These are phyloP conservation scores for Venustampulla echinocandica DNA, from an alignment of 495 filamentous ascomycete species.

Conservation along the genomic window DNA sequence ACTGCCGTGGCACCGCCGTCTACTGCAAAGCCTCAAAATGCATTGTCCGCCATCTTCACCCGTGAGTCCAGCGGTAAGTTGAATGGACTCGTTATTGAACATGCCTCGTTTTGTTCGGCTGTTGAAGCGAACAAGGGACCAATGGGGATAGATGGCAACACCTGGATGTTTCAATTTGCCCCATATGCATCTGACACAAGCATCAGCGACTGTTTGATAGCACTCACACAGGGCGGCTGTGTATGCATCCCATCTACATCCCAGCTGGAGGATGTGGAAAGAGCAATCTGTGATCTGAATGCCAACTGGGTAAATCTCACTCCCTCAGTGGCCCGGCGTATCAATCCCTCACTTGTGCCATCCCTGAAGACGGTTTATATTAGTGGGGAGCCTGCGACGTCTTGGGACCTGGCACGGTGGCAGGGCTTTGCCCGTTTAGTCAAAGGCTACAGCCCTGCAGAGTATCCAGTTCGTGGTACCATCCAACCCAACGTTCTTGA, in stretches of 20 bases:
- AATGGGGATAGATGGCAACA: slow-evolving; percentile 34
- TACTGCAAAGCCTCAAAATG: background rate
- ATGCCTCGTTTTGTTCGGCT: slow-evolving; percentile 30
- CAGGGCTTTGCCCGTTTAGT: background rate
- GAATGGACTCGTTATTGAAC: slow-evolving; percentile 36
- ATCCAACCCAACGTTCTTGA: no score
- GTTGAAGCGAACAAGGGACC: slow-evolving; percentile 38
- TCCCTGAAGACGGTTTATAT: background rate
- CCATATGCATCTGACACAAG: background rate
- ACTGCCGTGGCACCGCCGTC: background rate
- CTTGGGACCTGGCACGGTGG: background rate
- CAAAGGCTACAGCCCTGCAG: no score
- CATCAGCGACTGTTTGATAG: background rate
- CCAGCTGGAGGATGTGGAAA: background rate
- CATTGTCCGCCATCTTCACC: slow-evolving; percentile 43
- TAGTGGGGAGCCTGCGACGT: background rate
- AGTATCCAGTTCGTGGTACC: no score
- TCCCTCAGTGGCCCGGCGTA: background rate
- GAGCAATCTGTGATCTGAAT: background rate
- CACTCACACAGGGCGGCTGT: background rate
- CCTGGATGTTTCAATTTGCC: background rate
- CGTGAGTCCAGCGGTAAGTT: slow-evolving; percentile 53
- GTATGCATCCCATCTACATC: background rate
- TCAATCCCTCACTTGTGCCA: background rate
- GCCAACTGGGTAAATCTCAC: background rate